Conservation (phyloP, 176 grass and related monocot species). For the Triticum urartu region DNA sequence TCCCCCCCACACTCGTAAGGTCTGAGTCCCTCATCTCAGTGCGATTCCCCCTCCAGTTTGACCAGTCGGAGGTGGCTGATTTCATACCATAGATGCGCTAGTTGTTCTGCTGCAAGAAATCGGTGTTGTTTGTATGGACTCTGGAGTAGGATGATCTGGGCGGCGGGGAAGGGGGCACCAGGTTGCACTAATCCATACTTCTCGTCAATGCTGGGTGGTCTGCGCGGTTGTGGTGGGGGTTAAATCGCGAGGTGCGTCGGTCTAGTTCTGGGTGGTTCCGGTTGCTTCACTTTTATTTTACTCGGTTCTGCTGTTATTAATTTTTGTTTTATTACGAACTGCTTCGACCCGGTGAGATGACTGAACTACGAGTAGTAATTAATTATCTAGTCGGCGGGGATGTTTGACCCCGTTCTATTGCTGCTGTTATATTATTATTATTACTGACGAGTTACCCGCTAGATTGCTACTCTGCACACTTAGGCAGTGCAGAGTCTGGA, state of each 20-base stretch:
- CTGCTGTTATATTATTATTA: neutral
- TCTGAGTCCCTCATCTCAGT: neutral
- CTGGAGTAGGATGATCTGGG: neutral
- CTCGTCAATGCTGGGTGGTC: conserved; percentile 15
- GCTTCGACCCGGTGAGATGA: neutral
- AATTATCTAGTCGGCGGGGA: neutral
- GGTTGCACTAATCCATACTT: neutral
- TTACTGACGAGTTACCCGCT: neutral
- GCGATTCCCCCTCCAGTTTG: neutral
- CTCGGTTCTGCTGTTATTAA: neutral
- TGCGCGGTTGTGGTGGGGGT: neutral
- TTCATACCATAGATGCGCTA: neutral
- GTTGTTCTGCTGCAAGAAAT: neutral
- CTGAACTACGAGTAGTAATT: neutral
- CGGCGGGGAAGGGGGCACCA: neutral
- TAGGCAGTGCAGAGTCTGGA: no score
- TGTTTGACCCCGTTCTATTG: neutral
- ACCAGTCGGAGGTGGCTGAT: neutral
- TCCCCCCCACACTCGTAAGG: neutral
- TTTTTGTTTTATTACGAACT: neutral
- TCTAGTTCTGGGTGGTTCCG: conserved; percentile 7
- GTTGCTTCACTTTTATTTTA: neutral
- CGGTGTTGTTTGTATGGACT: neutral
- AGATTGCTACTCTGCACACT: neutral
- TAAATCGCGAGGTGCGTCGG: neutral